Evolutionary conservation across 768 basidiomycete species (phyloP), one percentile per base, ranked within the genome.

Genomic region (Russula sp.): DNA sequence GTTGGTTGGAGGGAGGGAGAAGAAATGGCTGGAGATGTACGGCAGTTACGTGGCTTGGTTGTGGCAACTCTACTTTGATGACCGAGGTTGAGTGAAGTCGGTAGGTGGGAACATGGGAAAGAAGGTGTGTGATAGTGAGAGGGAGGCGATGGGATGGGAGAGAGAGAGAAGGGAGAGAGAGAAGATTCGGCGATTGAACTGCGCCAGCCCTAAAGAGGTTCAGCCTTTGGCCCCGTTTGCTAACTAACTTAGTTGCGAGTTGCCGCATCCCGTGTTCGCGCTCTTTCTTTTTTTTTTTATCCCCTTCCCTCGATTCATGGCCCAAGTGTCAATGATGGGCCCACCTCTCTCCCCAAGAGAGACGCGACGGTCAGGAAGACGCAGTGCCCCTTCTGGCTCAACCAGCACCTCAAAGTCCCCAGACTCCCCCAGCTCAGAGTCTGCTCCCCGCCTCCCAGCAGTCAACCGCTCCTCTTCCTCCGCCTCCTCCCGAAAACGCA

Each of bases 261-360:
- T 66, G 55, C 59, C 57, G 44, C 56, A 40, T 58, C 63, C 48
- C 62, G 53, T 48, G 27, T 45, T 57, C 58, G 44, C 55, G 52
- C 40, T 48, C 49, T 59, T 63, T 58, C 57, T 61, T 64, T 59
- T 52, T 45, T 59, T 64, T 49, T 42, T 31, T 27, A 14, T 51
- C 37, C 61, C 53, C 27, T 22, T 16, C 45, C 61, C 57, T 27
- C 51, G 37, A 8, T 48, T 69, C 61, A 72, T 88, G 88, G 82
- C 86, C 57, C 85, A 86, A 72, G 77, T 82, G 52, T 81, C 82
- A 53, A 74, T 81, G 55, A 90, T 90, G 88, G 88, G 87, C 51
- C 88, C 88, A 14, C 88, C 88, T 6, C 80, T 86, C 54, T 88
- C 88, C 62, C 88, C 87, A 47, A 79, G 86, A 71, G 89, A 90